Evolutionary conservation across 1,139 yeast species (phyloP), one percentile per base, ranked within the genome.

Genomic region (Ogataea hybrid): DNA sequence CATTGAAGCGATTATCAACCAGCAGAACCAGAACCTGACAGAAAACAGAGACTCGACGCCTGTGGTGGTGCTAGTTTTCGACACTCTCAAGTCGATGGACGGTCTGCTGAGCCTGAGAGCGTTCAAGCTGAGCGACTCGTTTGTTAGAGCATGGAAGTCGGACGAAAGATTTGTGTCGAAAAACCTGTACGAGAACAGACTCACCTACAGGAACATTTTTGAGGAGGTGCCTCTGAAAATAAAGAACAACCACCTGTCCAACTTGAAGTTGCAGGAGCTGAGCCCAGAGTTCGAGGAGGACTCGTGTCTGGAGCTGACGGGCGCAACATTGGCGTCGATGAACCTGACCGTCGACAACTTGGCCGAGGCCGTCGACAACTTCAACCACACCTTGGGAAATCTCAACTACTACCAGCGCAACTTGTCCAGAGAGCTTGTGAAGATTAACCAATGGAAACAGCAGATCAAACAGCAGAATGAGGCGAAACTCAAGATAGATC

Each of bases 331-430:
- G 49, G 57, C 51, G 43, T 59, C 61, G 11, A 49, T 61, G 21
- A 51, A 54, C 12, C 38, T 48, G 28, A 73, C 73, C 54, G 75
- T 84, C 50, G 95, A 86, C 60, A 77, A 78, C 35, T 72, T 88
- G 56, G 76, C 82, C 58, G 84, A 83, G 23, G 39, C 47, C 6
- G 41, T 46, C 25, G 45, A 88, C 62, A 81, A 84, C 37, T 81
- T 80, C 69, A 83, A 83, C 67, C 82, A 82, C 59, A 94, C 85
- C 59, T 87, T 85, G 62, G 83, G 84, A 54, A 85, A 83, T 66
- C 82, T 84, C 71, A 85, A 85, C 69, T 82, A 81, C 64, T 87
- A 81, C 69, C 95, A 85, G 68, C 80, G 95, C 69, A 83, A 79
- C 57, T 70, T 79, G 51, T 77, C 81, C 41, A 78, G 89, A 62